Percentiles rank a stretch among this genome's conserved stretches.
phyloP scores from a whole-genome alignment of 805 yeast species.

The Yarrowia hollandica region DNA sequence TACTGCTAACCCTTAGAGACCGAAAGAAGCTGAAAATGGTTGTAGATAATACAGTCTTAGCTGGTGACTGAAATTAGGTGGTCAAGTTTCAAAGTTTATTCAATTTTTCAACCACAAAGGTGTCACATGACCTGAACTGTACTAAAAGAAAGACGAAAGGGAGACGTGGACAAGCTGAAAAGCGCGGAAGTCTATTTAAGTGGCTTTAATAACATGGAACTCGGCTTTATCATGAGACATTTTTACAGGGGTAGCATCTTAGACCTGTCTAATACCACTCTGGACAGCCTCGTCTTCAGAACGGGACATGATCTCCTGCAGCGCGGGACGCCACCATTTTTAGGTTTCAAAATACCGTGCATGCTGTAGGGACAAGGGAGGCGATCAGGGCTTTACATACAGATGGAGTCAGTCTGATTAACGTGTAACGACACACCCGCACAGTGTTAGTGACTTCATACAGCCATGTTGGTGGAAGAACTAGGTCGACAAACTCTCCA shows the following conservation, averaged over 20 bases:
- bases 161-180: neutral
- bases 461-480: constrained; percentile 21
- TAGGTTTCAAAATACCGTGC: neutral
- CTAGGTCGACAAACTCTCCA: constrained; percentile 17
- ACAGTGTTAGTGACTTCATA: neutral
- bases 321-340: neutral
- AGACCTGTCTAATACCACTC: neutral
- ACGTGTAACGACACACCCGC: too few species aligned
- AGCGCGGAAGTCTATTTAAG: too few species aligned
- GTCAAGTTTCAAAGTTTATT: constrained; percentile 13
- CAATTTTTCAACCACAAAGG: constrained; percentile 28
- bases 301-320: too few species aligned
- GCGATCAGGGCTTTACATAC: too few species aligned
- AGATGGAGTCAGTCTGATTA: too few species aligned
- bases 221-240: too few species aligned
- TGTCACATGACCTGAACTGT: constrained; percentile 22
- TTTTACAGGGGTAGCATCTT: too few species aligned
- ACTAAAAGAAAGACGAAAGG: neutral
- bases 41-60: constrained; percentile 10
- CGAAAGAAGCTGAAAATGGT: constrained; percentile 28
- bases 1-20: constrained; percentile 23
- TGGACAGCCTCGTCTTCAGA: too few species aligned
- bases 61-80: constrained; percentile 16
- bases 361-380: too few species aligned
- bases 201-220: too few species aligned